Conservation (phyloP, 306 rosid genomes). For the Mucuna pruriens region DNA sequence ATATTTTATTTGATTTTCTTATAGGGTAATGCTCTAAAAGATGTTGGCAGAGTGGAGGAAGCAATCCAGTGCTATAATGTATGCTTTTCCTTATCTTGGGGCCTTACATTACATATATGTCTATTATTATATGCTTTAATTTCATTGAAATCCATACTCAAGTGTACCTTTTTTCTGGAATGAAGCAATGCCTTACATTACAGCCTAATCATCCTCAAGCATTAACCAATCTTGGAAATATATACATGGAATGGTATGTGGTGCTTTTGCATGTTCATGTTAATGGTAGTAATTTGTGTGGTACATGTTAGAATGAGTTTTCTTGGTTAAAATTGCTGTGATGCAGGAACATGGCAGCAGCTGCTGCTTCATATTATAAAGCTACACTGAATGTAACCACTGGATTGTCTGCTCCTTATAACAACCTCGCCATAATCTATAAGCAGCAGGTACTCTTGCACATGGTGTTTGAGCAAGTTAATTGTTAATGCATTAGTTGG, state of each 20-base stretch:
- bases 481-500: background rate
- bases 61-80: slow-evolving; percentile 95
- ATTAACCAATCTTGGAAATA: slow-evolving; percentile 94
- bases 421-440: slow-evolving; percentile 91
- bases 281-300: background rate
- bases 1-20: slow-evolving; percentile 15
- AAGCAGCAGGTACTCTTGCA: slow-evolving; percentile 76
- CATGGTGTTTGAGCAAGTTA: background rate
- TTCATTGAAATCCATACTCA: slow-evolving; percentile 33
- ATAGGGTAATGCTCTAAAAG: slow-evolving; percentile 97
- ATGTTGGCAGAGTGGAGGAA: slow-evolving; percentile 91
- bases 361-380: slow-evolving; percentile 95
- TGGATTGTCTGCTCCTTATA: slow-evolving; percentile 95
- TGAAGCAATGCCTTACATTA: slow-evolving; percentile 93
- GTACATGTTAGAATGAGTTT: slow-evolving; percentile 2
- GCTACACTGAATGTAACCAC: slow-evolving; percentile 93
- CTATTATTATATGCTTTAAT: slow-evolving; percentile 2
- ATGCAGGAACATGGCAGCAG: slow-evolving; percentile 89
- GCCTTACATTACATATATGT: slow-evolving; percentile 1
- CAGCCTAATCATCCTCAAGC: slow-evolving; percentile 99
- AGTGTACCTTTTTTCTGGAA: slow-evolving; percentile 29
- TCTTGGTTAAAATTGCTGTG: slow-evolving; percentile 26
- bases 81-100: slow-evolving; percentile 40
- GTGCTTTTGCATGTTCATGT: slow-evolving; percentile 24
- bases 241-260: slow-evolving; percentile 94